Base-by-base conservation (phyloP, 2,329 filamentous ascomycete genomes). In the Curvularia eragrostidis region DNA sequence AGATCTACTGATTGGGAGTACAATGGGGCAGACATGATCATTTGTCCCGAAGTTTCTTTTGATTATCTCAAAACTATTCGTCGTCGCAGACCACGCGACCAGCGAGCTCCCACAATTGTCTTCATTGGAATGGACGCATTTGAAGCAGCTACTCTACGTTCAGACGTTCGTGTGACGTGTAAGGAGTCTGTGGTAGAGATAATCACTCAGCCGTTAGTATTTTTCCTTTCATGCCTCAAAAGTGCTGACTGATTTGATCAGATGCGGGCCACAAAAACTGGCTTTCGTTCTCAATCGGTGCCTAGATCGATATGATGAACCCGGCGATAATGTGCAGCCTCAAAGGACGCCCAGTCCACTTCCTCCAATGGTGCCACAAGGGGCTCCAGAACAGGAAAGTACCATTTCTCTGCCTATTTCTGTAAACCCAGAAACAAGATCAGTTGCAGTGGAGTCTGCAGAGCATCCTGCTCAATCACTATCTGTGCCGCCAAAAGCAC, bases 191-290 rank as follows among this genome's bases (percentile, higher is more conserved):
- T 74, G 2, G 72, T 75, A 0, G 73, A 76, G 47, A 69, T 76
- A 3, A 67, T 74, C 24, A 71, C 71, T 3, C 74, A 76, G 30
- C 74, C 74, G 68, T 74, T 49, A 64, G 71, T 68, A 15, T 3
- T 19, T 3, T 12, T 8, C 10, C 18, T 44, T 3, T 23, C 21
- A 13, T 13, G 0, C 7, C 13, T 13, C 6, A 4, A 6, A 12
- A 1, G 30, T 7, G 13, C 18, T 36, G 6, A 13, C 55, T 64
- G 3, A 66, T 42, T 36, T 12, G 19, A 2, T 2, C 34, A 74
- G 71, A n/a, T 72, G 70, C 48, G 74, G 74, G 21, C 72, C 74
- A 5, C 64, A 68, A 34, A 76, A 76, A 43, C 42, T 76, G 13
- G 72, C 74, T 2, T 65, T 65, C 39, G 60, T 72, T 13, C 59